phyloP scores from a whole-genome alignment of 306 rosid species.

The Castanea sativa region DNA sequence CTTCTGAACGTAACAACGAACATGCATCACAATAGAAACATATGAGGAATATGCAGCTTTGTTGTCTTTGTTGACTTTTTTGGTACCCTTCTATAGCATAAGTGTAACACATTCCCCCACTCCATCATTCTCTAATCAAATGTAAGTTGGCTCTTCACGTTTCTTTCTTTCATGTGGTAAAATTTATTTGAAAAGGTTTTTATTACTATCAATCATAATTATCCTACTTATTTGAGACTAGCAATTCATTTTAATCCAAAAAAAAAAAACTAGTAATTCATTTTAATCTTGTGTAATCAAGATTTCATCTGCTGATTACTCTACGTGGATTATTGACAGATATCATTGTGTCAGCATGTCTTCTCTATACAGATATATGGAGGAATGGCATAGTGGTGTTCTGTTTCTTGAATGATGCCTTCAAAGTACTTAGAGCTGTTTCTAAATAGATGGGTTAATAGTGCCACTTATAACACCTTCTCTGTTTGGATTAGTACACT shows the following conservation, averaged over 20 bases:
- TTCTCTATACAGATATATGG: background rate
- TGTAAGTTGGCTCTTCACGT: background rate
- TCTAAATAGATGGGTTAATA: no score
- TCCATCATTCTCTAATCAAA: conserved; percentile 4
- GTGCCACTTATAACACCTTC: no score
- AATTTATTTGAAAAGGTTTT: background rate
- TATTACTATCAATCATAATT: background rate
- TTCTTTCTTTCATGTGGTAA: background rate
- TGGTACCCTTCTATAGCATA: background rate
- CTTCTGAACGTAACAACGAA: conserved; percentile 35
- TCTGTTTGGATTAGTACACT: no score
- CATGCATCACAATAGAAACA: conserved; percentile 3
- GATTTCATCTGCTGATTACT: background rate
- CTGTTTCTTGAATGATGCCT: no score
- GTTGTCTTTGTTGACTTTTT: background rate
- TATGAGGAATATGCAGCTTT: background rate
- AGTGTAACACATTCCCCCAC: background rate
- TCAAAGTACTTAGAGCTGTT: no score
- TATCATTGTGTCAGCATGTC: background rate
- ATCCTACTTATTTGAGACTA: background rate
- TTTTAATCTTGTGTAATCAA: background rate
- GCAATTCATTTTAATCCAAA: background rate
- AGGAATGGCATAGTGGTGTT: no score
- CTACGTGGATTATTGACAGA: background rate
- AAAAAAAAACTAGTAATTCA: background rate